These are phyloP conservation scores for Pholiota conissans DNA, from an alignment of 768 basidiomycete genomes.

Conservation along the genomic window DNA sequence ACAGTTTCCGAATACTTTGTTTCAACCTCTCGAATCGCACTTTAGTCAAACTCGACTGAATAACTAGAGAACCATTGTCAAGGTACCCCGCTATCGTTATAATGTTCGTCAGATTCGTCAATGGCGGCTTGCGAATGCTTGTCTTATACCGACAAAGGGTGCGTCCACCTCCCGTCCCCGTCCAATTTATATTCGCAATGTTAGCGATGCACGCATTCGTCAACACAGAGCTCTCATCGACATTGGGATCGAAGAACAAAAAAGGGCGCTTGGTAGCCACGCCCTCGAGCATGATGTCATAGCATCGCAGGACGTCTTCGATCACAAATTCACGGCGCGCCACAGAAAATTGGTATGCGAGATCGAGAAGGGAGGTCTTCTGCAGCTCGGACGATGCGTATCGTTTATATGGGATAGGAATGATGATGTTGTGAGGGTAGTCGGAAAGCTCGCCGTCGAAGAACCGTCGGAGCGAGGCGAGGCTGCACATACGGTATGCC, in stretches of 20 bases:
- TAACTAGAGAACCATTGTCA: background rate
- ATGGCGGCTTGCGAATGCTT: background rate
- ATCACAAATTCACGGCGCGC: background rate
- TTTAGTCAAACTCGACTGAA: background rate
- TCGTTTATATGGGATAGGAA: background rate
- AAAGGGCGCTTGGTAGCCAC: background rate
- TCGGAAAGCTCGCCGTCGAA: background rate
- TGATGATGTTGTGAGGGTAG: slow-evolving; percentile 3
- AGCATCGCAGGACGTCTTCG: background rate
- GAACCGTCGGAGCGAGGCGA: slow-evolving; percentile 2
- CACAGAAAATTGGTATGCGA: background rate
- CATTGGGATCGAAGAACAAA: background rate
- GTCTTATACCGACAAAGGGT: slow-evolving; percentile 1
- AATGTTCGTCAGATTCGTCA: background rate
- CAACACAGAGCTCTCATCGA: background rate
- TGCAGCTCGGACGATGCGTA: background rate
- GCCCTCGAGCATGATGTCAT: background rate
- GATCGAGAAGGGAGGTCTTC: background rate
- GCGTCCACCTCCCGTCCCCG: background rate
- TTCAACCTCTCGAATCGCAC: background rate
- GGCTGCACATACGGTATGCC: background rate
- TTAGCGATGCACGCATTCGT: slow-evolving; percentile 1
- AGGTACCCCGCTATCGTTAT: background rate
- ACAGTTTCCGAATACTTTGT: background rate
- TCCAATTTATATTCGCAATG: slow-evolving; percentile 2